Evolutionary conservation across 768 basidiomycete genomes (phyloP).

Genomic region (Leccinum broughii): DNA sequence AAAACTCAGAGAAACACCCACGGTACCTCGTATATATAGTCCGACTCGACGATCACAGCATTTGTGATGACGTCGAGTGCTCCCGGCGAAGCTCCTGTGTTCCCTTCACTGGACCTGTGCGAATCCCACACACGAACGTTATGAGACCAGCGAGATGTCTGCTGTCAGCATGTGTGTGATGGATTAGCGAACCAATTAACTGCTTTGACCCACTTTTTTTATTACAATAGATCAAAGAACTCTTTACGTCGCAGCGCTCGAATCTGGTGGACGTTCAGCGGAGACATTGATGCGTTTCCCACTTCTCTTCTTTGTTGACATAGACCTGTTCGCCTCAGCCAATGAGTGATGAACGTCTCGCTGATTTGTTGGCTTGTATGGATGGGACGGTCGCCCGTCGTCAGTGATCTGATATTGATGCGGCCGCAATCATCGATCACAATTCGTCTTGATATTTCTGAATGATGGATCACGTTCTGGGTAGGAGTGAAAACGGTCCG

Average conservation of each 20-base stretch:
- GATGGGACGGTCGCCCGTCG: constrained; percentile 85
- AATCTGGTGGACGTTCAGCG: constrained; percentile 92
- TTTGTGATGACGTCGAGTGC: constrained; percentile 83
- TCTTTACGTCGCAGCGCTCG: constrained; percentile 88
- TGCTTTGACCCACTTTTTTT: constrained; percentile 63
- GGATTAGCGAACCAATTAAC: constrained; percentile 57
- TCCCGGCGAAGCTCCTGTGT: not conserved
- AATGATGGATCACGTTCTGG: constrained; percentile 55
- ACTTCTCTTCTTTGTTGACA: constrained; percentile 85
- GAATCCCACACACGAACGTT: not conserved
- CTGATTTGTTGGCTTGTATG: constrained; percentile 52
- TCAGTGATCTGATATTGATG: constrained; percentile 82
- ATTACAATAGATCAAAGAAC: constrained; percentile 80
- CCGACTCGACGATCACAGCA: constrained; percentile 90
- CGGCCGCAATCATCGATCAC: constrained; percentile 69
- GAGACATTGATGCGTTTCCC: constrained; percentile 88
- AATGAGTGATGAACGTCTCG: constrained; percentile 63
- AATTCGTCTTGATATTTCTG: constrained; percentile 62
- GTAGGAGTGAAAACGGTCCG: constrained; percentile 88
- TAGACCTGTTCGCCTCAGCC: constrained; percentile 79
- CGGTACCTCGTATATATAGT: not conserved
- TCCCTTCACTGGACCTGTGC: not conserved
- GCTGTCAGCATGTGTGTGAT: constrained; percentile 46
- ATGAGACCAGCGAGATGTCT: not conserved
- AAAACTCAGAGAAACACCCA: not conserved